phyloP scores from a whole-genome alignment of 2,329 filamentous ascomycete genomes.

The Zarea fungicola region DNA sequence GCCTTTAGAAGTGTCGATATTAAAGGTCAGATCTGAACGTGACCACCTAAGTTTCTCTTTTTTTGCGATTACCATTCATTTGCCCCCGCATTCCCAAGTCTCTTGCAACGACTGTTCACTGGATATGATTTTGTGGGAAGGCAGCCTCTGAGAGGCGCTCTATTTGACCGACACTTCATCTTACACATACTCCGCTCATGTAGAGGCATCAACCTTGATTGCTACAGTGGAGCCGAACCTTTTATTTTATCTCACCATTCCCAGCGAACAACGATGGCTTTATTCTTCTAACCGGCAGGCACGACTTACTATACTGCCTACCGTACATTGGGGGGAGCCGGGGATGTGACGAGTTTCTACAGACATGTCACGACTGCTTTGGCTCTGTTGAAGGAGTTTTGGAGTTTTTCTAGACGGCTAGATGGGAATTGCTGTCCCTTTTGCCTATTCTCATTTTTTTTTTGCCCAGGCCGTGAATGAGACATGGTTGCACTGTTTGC shows the following conservation, averaged over 20 bases:
- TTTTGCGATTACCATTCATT: neutral
- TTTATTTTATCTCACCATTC: neutral
- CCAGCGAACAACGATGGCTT: constrained; percentile 3
- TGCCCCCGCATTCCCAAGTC: neutral
- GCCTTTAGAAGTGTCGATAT: constrained; percentile 91
- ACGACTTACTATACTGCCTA: no score
- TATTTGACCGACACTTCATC: neutral
- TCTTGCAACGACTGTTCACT: neutral
- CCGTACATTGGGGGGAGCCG: no score
- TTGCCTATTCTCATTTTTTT: no score
- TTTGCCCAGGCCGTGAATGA: no score
- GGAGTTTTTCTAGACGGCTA: no score
- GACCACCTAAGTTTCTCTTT: constrained; percentile 4
- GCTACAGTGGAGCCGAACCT: neutral
- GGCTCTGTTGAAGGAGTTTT: no score
- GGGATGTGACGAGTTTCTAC: no score
- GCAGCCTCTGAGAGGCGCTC: neutral
- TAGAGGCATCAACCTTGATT: constrained; percentile 1
- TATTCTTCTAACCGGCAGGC: no score
- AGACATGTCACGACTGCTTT: no score
- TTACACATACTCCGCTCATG: neutral
- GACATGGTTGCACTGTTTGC: no score
- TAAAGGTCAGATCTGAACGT: constrained; percentile 83
- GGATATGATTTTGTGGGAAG: neutral
- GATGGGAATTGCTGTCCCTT: no score